These are phyloP conservation scores for Vickermania spadyakhi DNA, from an alignment of 208 protist genomes.

Conservation along the genomic window DNA sequence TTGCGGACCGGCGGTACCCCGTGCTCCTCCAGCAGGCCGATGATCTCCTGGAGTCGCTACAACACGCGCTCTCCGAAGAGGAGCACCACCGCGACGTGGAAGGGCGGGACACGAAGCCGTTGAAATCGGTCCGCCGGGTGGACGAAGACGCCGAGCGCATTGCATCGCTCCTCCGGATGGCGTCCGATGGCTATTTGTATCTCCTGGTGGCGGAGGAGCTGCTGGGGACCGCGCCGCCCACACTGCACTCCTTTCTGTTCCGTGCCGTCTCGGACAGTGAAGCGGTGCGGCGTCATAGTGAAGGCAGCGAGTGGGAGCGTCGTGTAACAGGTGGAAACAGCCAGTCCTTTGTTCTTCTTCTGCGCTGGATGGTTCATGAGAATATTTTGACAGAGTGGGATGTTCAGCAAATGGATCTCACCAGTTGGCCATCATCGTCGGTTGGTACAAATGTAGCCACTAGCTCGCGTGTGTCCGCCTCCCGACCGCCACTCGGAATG, in stretches of 20 bases:
- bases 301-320: background rate
- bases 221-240: conserved; percentile 53
- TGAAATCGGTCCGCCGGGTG: background rate
- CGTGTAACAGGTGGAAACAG: background rate
- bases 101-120: background rate
- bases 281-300: too few species aligned
- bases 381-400: conserved; percentile 16
- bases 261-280: conserved; percentile 1
- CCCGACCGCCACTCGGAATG: background rate
- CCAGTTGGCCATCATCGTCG: background rate
- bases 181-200: conserved; percentile 39
- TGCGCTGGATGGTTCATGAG: conserved; percentile 33
- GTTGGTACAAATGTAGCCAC: background rate
- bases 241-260: conserved; percentile 64
- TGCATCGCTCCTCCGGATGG: conserved; percentile 16
- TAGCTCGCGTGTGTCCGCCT: background rate
- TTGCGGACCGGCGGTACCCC: conserved; percentile 36
- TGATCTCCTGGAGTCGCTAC: conserved; percentile 13
- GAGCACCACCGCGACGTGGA: conserved; percentile 23
- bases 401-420: background rate
- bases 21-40: conserved; percentile 11
- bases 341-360: conserved; percentile 27
- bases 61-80: conserved; percentile 11
- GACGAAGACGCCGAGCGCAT: background rate
- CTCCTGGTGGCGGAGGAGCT: conserved; percentile 61